Conservation (phyloP, 2,329 filamentous ascomycete genomes). For the Phialophora macrospora region DNA sequence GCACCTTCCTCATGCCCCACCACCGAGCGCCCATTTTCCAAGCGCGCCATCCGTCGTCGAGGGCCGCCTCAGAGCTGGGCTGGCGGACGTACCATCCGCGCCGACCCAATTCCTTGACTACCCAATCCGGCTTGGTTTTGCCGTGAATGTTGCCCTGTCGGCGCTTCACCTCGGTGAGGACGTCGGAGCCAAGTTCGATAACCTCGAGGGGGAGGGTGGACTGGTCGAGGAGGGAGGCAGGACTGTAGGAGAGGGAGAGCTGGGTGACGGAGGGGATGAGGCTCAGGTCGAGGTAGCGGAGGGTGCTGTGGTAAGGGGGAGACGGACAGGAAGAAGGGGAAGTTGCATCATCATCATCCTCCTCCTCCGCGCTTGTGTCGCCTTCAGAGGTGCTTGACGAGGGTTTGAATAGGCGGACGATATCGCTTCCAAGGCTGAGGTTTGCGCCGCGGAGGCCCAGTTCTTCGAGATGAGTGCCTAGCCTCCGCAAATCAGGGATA, state of each 20-base stretch:
- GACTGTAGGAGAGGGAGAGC: constrained; percentile 62
- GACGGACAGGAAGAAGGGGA: constrained; percentile 25
- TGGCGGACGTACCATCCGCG: constrained; percentile 69
- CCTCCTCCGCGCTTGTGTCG: constrained; percentile 41
- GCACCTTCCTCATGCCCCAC: constrained; percentile 79
- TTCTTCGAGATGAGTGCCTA: constrained; percentile 76
- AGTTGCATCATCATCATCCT: constrained; percentile 23
- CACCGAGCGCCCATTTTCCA: constrained; percentile 87
- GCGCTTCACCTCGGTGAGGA: constrained; percentile 67
- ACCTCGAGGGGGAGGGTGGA: constrained; percentile 73
- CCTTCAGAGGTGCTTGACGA: background rate
- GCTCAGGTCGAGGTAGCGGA: constrained; percentile 78
- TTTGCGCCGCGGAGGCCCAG: constrained; percentile 71
- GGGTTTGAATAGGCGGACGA: constrained; percentile 63
- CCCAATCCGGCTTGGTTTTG: constrained; percentile 67
- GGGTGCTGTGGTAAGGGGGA: constrained; percentile 45
- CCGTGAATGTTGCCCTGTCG: constrained; percentile 49
- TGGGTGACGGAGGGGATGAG: constrained; percentile 66
- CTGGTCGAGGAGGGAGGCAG: constrained; percentile 62
- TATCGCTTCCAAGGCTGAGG: constrained; percentile 64
- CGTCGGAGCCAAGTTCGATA: constrained; percentile 73
- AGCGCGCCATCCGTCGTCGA: constrained; percentile 63
- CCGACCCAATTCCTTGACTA: constrained; percentile 68
- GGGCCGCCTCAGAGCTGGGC: constrained; percentile 43
- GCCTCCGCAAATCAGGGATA: constrained; percentile 64